These are phyloP conservation scores for Mytilinidion resinicola DNA, from an alignment of 495 filamentous ascomycete species.

Conservation along the genomic window DNA sequence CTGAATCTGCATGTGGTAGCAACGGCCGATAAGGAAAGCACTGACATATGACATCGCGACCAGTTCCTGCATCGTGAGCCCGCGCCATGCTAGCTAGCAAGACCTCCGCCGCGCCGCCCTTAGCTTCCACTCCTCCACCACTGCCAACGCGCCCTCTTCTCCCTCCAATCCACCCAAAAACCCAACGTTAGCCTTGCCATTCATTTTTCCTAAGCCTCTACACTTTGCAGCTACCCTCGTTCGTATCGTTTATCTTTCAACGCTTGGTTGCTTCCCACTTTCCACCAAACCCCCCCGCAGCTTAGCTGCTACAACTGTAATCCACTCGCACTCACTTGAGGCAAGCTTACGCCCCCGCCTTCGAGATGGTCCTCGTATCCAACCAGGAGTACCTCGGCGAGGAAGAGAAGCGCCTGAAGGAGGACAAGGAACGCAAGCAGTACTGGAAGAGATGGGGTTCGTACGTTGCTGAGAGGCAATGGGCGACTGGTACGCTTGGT, in stretches of 20 bases:
- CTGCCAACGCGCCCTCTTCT: neutral
- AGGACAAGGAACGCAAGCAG: constrained; percentile 68
- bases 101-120: neutral
- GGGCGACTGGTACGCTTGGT: constrained; percentile 66
- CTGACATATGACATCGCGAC: constrained; percentile 3
- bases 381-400: constrained; percentile 73
- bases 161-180: neutral
- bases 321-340: no score
- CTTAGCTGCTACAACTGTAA: no score
- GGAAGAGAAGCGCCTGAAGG: constrained; percentile 82
- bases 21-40: constrained; percentile 2
- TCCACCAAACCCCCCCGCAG: no score
- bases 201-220: neutral
- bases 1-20: neutral
- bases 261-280: no score
- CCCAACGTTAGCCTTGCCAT: neutral
- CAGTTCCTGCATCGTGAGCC: constrained; percentile 1
- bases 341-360: no score
- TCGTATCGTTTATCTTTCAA: neutral
- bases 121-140: neutral
- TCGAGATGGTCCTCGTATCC: constrained; percentile 77
- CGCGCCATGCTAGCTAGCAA: constrained; percentile 1
- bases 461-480: constrained; percentile 73
- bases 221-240: neutral
- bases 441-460: constrained; percentile 98